Base-by-base conservation (phyloP, 2,329 filamentous ascomycete genomes). In the Atkinsonella texensis region DNA sequence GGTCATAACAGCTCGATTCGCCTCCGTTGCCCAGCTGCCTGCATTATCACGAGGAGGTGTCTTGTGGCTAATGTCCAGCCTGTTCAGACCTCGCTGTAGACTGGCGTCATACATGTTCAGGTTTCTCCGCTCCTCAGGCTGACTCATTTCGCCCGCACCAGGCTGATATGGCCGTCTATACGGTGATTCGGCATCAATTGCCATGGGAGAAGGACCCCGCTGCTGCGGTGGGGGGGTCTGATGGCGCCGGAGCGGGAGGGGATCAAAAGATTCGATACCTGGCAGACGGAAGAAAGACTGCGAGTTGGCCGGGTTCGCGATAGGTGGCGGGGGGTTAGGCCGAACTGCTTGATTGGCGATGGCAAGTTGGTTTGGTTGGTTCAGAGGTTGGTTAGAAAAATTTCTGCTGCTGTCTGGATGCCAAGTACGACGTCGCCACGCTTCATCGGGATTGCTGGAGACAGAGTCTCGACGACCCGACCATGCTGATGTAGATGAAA, bases 251-350 rank as follows among this genome's bases (percentile, higher is more conserved):
- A 79, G 77, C 28, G 81, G 84, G 23, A 87, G 73, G 52, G 87
- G 83, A 61, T 91, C 89, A 60, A 96, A 95, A 15, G 88, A 94
- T 64, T 95, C 89, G 57, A 96, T 96, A 13, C 90, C 89, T 1
- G 90, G 90, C 13, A 96, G 75, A 40, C 88, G 81, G 13, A 88
- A 73, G 4, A 75, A 69, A 7, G 75, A 78, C 58, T 84, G 81
- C 62, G 66, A 74, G 65, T 68, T 80, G 39, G 65, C 64, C 6
- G 65, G 70, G 52, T 65, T 73, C 40, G 67, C 70, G 33, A 72
- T 68, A 57, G 65, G 78, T 62, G 67, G 79, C 64, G 62, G 76
- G 62, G 70, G 78, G 68, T 61, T 79, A 60, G 64, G 80, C 63
- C 69, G 79, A 68, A 70, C 76, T 56, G 73, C 81, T 61, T 86